Percentiles rank a stretch among this genome's conserved stretches.
Evolutionary conservation across 1,284 basidiomycete genomes (phyloP).

Genomic region (Papiliotrema terrestris): DNA sequence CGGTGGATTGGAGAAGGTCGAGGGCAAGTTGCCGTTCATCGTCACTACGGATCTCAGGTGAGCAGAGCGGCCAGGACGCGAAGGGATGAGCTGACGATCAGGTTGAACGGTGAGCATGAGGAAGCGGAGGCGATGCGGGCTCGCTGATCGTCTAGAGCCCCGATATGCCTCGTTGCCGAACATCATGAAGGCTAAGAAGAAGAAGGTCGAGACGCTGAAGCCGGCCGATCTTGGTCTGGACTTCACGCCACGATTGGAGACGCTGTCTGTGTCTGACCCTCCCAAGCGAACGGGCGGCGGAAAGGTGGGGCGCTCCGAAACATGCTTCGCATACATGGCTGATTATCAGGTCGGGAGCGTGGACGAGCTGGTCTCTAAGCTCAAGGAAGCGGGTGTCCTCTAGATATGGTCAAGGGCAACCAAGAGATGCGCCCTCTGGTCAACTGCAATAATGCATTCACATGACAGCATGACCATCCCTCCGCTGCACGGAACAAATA

Average conservation of each 20-base stretch:
- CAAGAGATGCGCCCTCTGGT: too few relatives aligned
- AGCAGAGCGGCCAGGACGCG: conserved; percentile 34
- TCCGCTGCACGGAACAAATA: too few relatives aligned
- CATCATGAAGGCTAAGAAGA: conserved; percentile 99
- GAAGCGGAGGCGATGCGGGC: neutral
- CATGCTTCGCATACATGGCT: neutral
- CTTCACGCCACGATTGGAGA: conserved; percentile 71
- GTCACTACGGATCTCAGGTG: conserved; percentile 91
- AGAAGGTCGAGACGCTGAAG: conserved; percentile 82
- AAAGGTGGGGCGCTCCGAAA: conserved; percentile 60
- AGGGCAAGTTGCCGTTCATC: conserved; percentile 76
- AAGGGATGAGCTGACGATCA: conserved; percentile 15
- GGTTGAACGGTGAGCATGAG: conserved; percentile 41
- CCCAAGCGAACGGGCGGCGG: conserved; percentile 85
- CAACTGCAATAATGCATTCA: neutral
- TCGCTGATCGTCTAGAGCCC: conserved; percentile 62
- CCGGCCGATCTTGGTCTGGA: conserved; percentile 69
- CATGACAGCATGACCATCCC: too few relatives aligned
- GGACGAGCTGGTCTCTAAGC: conserved; percentile 83
- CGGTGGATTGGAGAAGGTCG: conserved; percentile 83
- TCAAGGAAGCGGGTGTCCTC: conserved; percentile 82
- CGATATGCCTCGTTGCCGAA: conserved; percentile 91
- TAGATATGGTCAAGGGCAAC: too few relatives aligned
- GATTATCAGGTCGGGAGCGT: conserved; percentile 66
- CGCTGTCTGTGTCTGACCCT: conserved; percentile 85